Conservation (phyloP, 495 filamentous ascomycete genomes). For the Poronia punctata region DNA sequence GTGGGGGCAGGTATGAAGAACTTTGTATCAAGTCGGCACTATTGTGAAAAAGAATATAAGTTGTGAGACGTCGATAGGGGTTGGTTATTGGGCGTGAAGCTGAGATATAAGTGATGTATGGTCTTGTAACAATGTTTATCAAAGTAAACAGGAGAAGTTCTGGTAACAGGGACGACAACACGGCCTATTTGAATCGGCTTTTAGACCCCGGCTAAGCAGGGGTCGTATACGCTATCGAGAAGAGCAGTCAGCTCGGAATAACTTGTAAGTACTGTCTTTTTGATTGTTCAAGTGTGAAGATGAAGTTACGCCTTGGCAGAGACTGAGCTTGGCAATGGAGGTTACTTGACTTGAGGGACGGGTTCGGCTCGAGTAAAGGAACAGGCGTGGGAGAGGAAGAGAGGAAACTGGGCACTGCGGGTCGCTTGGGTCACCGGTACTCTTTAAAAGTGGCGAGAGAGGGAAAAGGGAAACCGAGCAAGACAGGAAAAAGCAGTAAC, state of each 20-base stretch:
- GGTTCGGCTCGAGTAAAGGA: background rate
- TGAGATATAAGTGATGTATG: background rate
- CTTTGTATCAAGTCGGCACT: too few species aligned
- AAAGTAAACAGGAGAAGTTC: too few species aligned
- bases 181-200: conserved; percentile 4
- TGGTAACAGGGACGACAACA: conserved; percentile 4
- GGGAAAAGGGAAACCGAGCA: background rate
- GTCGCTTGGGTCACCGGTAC: background rate
- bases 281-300: background rate
- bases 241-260: conserved; percentile 5
- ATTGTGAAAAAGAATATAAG: too few species aligned
- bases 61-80: too few species aligned
- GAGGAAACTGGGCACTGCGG: conserved; percentile 6
- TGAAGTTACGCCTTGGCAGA: too few species aligned
- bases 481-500: background rate
- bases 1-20: background rate
- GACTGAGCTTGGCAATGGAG: too few species aligned
- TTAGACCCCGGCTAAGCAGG: conserved; percentile 4
- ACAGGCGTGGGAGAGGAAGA: conserved; percentile 4
- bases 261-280: background rate
- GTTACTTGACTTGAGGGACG: conserved; percentile 1
- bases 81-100: background rate
- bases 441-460: background rate
- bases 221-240: conserved; percentile 1
- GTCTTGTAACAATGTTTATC: background rate